Percentiles rank a stretch among this genome's conserved stretches.
phyloP scores from a whole-genome alignment of 2,329 filamentous ascomycete genomes.

The Claviceps humidiphila region DNA sequence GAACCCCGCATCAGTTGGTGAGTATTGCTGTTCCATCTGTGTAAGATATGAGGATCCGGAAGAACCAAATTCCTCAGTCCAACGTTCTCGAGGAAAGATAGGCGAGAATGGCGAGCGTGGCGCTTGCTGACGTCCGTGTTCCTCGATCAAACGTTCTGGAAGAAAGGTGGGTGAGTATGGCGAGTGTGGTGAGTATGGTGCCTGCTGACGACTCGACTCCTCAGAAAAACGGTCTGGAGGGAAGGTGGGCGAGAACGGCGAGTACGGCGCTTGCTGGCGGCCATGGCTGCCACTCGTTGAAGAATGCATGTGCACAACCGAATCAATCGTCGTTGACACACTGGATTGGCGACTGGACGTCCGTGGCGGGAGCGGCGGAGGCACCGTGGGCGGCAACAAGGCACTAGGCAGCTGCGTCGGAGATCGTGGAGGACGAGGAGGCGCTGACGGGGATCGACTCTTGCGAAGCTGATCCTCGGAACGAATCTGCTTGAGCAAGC shows the following conservation, averaged over 20 bases:
- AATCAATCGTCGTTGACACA: constrained; percentile 22
- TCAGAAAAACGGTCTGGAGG: constrained; percentile 7
- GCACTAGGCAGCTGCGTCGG: constrained; percentile 23
- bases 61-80: background rate
- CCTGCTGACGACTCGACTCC: background rate
- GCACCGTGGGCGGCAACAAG: constrained; percentile 14
- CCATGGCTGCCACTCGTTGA: constrained; percentile 32
- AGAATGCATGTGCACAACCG: constrained; percentile 27
- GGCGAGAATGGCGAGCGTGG: constrained; percentile 23
- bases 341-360: constrained; percentile 40
- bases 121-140: background rate
- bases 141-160: constrained; percentile 7
- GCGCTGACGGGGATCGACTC: constrained; percentile 33
- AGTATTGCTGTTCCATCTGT: background rate
- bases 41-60: background rate
- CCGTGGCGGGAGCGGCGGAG: constrained; percentile 37
- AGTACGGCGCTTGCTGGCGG: constrained; percentile 9
- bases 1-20: constrained; percentile 10
- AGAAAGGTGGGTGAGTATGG: constrained; percentile 22
- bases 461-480: constrained; percentile 37
- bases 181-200: constrained; percentile 9
- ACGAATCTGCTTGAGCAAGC: constrained; percentile 28
- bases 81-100: constrained; percentile 10
- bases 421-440: constrained; percentile 28
- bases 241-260: constrained; percentile 24